Percentiles rank a stretch among this genome's conserved stretches.
phyloP scores from a whole-genome alignment of 768 basidiomycete genomes.

The Trametes cingulata region DNA sequence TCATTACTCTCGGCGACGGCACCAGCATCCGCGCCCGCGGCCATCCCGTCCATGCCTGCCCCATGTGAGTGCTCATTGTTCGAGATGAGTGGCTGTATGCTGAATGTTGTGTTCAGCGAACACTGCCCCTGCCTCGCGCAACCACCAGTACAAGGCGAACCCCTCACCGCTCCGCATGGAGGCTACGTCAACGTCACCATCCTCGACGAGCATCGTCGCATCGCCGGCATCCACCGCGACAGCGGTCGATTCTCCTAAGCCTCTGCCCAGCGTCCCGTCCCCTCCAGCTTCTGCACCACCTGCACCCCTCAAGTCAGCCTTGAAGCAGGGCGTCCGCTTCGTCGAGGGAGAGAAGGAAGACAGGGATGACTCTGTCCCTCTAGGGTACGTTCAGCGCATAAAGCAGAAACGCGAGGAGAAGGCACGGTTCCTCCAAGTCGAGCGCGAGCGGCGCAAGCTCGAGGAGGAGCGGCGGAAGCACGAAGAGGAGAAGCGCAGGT shows the following conservation, averaged over 20 bases:
- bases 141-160: conserved; percentile 27
- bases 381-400: conserved; percentile 68
- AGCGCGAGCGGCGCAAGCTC: conserved; percentile 34
- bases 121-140: conserved; percentile 23
- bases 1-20: conserved; percentile 15
- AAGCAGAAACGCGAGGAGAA: conserved; percentile 76
- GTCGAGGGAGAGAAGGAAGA: conserved; percentile 17
- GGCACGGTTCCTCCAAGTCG: conserved; percentile 61
- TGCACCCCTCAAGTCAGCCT: conserved; percentile 12
- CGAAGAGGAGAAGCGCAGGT: conserved; percentile 43
- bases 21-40: background rate
- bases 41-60: background rate
- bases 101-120: conserved; percentile 6
- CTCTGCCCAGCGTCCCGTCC: background rate
- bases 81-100: background rate
- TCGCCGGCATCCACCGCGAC: conserved; percentile 3
- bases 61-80: conserved; percentile 2
- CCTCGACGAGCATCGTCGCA: background rate
- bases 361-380: conserved; percentile 55
- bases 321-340: conserved; percentile 20
- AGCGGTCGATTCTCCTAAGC: background rate
- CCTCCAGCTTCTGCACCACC: conserved; percentile 9
- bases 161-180: conserved; percentile 35
- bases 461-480: conserved; percentile 48
- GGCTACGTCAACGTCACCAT: conserved; percentile 16